Evolutionary conservation across 2,329 filamentous ascomycete species (phyloP).

Genomic region (Curvularia spicifera): DNA sequence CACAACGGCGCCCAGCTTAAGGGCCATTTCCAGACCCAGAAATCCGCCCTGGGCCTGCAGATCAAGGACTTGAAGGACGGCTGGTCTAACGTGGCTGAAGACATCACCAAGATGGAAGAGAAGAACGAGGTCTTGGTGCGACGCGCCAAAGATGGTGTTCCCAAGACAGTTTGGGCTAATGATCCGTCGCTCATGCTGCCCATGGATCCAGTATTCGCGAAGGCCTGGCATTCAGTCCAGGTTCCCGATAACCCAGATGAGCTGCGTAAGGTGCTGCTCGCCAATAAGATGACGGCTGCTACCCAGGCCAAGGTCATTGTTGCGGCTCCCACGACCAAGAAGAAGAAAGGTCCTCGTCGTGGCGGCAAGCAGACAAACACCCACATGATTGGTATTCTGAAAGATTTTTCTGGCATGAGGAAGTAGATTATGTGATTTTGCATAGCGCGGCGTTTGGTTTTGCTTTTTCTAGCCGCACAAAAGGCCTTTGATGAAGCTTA

Average conservation of each 20-base stretch:
- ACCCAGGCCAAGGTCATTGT: constrained; percentile 74
- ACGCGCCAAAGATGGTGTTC: constrained; percentile 86
- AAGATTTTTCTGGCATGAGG: constrained; percentile 68
- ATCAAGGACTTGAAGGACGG: constrained; percentile 96
- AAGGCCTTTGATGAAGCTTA: neutral
- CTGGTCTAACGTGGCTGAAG: constrained; percentile 83
- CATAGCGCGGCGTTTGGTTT: constrained; percentile 44
- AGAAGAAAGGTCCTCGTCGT: constrained; percentile 75
- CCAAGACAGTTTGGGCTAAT: constrained; percentile 83
- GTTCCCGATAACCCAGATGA: constrained; percentile 75
- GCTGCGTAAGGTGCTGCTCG: constrained; percentile 76
- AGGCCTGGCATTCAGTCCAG: constrained; percentile 81
- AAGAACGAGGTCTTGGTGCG: constrained; percentile 84
- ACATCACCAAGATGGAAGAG: constrained; percentile 77
- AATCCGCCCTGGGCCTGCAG: constrained; percentile 77
- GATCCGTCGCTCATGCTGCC: constrained; percentile 76
- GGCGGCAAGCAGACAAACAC: constrained; percentile 84
- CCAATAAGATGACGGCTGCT: constrained; percentile 81
- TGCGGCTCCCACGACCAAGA: constrained; percentile 68
- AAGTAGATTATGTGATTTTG: constrained; percentile 38
- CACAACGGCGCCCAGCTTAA: constrained; percentile 78
- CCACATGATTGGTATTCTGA: constrained; percentile 82
- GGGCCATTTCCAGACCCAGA: constrained; percentile 79
- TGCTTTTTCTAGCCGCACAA: neutral
- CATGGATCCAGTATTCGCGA: constrained; percentile 82